Evolutionary conservation across 352 stramenopile genomes (phyloP).

Genomic region (Plasmopara muralis): DNA sequence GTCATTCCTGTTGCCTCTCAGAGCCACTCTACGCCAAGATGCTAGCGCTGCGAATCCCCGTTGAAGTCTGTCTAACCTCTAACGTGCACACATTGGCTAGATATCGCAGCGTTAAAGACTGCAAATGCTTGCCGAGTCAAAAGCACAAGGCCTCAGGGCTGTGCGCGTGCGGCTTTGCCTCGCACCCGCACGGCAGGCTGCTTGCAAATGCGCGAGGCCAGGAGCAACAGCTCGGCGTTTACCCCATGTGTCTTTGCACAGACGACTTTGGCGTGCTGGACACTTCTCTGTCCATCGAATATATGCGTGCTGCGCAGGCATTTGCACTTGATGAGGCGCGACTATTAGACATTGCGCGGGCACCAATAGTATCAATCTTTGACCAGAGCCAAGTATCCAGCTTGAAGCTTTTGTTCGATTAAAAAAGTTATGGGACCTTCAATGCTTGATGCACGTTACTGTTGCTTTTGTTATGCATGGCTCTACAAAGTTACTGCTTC

Average conservation of each 20-base stretch:
- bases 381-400: constrained; percentile 28
- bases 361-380: constrained; percentile 56
- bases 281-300: constrained; percentile 86
- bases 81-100: constrained; percentile 91
- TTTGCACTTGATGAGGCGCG: constrained; percentile 55
- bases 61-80: constrained; percentile 92
- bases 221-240: constrained; percentile 19
- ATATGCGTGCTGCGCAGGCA: constrained; percentile 65
- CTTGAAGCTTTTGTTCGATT: constrained; percentile 24
- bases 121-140: constrained; percentile 20
- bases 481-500: too few species aligned
- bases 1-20: constrained; percentile 85
- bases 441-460: too few species aligned
- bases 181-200: constrained; percentile 74
- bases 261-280: constrained; percentile 91
- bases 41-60: constrained; percentile 63
- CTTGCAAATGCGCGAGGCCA: constrained; percentile 29
- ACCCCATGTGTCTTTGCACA: constrained; percentile 89
- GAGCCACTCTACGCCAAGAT: constrained; percentile 67
- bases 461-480: too few species aligned
- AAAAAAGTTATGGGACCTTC: too few species aligned
- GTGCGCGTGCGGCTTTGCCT: constrained; percentile 60
- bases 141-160: constrained; percentile 33
- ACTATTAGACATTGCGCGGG: constrained; percentile 37
- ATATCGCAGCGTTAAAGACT: constrained; percentile 39